phyloP scores from a whole-genome alignment of 1,284 basidiomycete genomes.

The Tetrapyrgos nigripes region DNA sequence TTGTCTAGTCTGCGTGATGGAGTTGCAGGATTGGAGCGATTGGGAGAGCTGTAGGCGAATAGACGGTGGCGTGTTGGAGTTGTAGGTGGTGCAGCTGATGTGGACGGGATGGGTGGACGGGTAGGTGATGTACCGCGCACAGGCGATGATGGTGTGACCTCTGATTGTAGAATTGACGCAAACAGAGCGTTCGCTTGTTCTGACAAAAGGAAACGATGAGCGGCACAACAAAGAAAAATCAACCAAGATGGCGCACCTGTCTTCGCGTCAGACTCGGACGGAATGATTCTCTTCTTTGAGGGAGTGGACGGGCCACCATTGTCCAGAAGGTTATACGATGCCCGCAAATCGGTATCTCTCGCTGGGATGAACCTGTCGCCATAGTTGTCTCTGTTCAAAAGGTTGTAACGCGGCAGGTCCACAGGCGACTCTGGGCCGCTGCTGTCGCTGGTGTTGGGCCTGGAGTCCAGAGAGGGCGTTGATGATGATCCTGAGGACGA shows the following conservation, averaged over 20 bases:
- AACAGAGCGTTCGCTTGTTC: constrained; percentile 85
- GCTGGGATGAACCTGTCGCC: constrained; percentile 82
- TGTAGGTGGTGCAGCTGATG: constrained; percentile 51
- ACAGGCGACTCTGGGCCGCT: constrained; percentile 60
- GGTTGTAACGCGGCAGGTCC: constrained; percentile 42
- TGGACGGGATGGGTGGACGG: constrained; percentile 45
- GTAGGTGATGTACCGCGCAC: constrained; percentile 65
- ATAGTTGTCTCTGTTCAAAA: constrained; percentile 56
- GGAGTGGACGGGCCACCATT: constrained; percentile 71
- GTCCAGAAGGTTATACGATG: constrained; percentile 79
- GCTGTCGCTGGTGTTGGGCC: constrained; percentile 60
- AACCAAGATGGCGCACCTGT: constrained; percentile 55
- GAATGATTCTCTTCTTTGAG: constrained; percentile 73
- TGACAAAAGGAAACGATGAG: constrained; percentile 29
- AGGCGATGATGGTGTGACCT: constrained; percentile 75
- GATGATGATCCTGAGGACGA: constrained; percentile 42
- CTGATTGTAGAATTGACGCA: constrained; percentile 73
- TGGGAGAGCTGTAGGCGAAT: constrained; percentile 73
- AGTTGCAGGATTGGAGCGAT: constrained; percentile 60
- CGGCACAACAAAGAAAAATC: neutral
- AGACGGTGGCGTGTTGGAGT: constrained; percentile 73
- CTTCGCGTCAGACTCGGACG: constrained; percentile 78
- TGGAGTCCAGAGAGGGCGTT: constrained; percentile 62
- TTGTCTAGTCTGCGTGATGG: constrained; percentile 73
- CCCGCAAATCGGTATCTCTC: constrained; percentile 74